A percentile compares a stretch with the other conserved stretches of the same genome.
These are phyloP conservation scores for Coemansia erecta DNA, from an alignment of 192 early-diverging fungal genomes.

Conservation along the genomic window DNA sequence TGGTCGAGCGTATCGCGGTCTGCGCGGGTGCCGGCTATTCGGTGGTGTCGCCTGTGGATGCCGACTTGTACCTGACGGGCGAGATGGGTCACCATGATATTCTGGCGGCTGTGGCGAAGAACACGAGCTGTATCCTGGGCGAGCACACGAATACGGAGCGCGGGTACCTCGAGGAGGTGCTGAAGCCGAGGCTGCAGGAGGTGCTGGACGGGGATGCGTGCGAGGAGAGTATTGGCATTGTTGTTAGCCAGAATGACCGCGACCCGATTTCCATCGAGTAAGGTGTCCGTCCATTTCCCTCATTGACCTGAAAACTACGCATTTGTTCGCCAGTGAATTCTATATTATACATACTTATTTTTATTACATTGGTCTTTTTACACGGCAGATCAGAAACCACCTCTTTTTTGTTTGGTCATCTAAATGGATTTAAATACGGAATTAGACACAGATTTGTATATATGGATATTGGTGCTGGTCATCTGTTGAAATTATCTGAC, in stretches of 20 bases:
- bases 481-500: no score
- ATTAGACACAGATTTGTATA: background rate
- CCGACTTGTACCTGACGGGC: slow-evolving; percentile 87
- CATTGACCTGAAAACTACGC: background rate
- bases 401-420: background rate
- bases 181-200: slow-evolving; percentile 62
- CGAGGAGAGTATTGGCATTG: slow-evolving; percentile 57
- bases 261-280: slow-evolving; percentile 70
- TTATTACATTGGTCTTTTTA: background rate
- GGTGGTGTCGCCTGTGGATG: slow-evolving; percentile 55
- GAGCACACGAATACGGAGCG: slow-evolving; percentile 95
- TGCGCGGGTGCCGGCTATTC: slow-evolving; percentile 88
- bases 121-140: slow-evolving; percentile 79
- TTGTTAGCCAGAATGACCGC: slow-evolving; percentile 68
- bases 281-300: background rate
- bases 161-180: slow-evolving; percentile 68
- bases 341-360: background rate
- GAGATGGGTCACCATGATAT: slow-evolving; percentile 97
- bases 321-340: background rate
- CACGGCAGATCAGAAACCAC: background rate
- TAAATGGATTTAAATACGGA: background rate
- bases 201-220: slow-evolving; percentile 42
- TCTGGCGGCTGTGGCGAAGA: slow-evolving; percentile 72
- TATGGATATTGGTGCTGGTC: no score
- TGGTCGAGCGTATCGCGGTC: slow-evolving; percentile 78